Evolutionary conservation across 371 early-diverging fungal genomes (phyloP), one percentile per base, ranked within the genome.

Genomic region (Lichtheimia ramosa): DNA sequence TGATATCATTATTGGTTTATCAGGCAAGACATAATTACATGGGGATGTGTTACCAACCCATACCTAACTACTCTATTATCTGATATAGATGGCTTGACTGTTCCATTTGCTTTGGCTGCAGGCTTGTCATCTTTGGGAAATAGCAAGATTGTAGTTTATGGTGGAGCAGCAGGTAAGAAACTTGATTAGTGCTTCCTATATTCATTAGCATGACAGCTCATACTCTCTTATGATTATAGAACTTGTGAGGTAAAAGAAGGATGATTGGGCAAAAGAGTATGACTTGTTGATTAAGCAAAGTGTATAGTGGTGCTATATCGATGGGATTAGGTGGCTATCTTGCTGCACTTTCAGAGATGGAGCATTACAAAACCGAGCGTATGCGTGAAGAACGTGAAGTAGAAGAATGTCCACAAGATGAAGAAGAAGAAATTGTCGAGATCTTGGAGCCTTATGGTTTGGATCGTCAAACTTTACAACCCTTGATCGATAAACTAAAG

Each of bases 71-170:
- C 6, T 34, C 6, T 10, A 34, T 34, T 34, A 50, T 28, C 12
- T 59, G n/a, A 3, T 23, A 7, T 49, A 78, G 91, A 89, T 72
- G 91, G 91, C 15, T 77, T 90, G 34, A 90, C 89, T 6, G 91
- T 89, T 6, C 91, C 91, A 13, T 90, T 90, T 73, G 91, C 91
- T 20, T 73, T 90, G 49, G 88, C 91, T 40, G 91, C 91, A 5
- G 91, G 89, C 48, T 75, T 90, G 42, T 77, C 87, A 21, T 76
- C 84, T 18, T 75, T 87, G 21, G 82, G 85, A 39, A 77, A 79
- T 62, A 74, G 82, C 7, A 71, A 75, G 27, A 56, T 89, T 53
- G 91, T 90, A 23, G 79, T 90, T 5, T 76, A 83, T 46, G 91
- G 89, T 62, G 89, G 91, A 54, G 74, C 87, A 16, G 87, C 88